A percentile compares a stretch with the other conserved stretches of the same genome.
phyloP scores from a whole-genome alignment of 2,329 filamentous ascomycete genomes.

The Alternaria angustiovoidea region DNA sequence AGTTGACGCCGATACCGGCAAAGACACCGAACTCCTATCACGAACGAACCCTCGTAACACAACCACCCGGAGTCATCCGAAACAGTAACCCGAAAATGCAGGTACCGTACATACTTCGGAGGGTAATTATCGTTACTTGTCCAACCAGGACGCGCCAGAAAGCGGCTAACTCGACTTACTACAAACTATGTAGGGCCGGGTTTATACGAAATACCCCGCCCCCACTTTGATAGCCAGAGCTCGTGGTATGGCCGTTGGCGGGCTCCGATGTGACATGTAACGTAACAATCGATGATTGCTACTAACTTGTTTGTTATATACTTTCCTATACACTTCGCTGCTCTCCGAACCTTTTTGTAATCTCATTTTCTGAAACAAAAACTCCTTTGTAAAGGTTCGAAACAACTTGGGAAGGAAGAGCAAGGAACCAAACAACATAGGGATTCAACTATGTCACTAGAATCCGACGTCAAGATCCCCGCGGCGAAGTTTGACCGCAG shows the following conservation, averaged over 20 bases:
- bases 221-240: slow-evolving; percentile 6
- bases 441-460: slow-evolving; percentile 32
- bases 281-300: too few relatives aligned
- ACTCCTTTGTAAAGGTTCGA: not conserved
- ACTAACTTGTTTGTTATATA: too few relatives aligned
- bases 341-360: too few relatives aligned
- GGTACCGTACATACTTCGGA: not conserved
- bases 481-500: slow-evolving; percentile 55
- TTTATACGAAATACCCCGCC: slow-evolving; percentile 13
- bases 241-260: too few relatives aligned
- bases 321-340: too few relatives aligned
- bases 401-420: not conserved
- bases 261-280: too few relatives aligned
- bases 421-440: not conserved
- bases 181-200: not conserved
- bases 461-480: slow-evolving; percentile 54
- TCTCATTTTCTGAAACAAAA: too few relatives aligned
- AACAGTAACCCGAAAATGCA: slow-evolving; percentile 25
- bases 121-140: not conserved
- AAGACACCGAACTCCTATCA: not conserved
- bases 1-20: not conserved
- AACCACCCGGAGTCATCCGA: slow-evolving; percentile 17
- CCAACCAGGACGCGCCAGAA: not conserved
- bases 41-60: not conserved
- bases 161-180: not conserved